Percentiles rank a stretch among this genome's conserved stretches.
phyloP scores from a whole-genome alignment of 441 rosid species.

The Lepidium campestre region DNA sequence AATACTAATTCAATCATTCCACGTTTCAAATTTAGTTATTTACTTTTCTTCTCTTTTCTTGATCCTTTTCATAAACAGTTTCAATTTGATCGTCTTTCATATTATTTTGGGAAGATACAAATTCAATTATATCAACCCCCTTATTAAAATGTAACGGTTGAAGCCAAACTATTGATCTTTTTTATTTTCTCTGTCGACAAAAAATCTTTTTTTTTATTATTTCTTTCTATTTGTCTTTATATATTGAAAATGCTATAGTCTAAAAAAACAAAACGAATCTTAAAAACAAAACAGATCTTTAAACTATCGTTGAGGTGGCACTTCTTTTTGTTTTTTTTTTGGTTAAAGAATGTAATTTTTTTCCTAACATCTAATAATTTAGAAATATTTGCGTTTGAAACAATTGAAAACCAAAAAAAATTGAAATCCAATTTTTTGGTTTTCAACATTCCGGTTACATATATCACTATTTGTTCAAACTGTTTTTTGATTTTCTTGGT shows the following conservation, averaged over 20 bases:
- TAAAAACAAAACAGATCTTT: background rate
- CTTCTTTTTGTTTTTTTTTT: no score
- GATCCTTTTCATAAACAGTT: background rate
- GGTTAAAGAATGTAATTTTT: no score
- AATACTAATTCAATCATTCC: background rate
- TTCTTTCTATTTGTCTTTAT: background rate
- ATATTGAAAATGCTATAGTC: background rate
- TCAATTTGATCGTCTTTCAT: background rate
- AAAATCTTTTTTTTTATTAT: background rate
- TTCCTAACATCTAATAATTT: no score
- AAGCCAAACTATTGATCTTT: constrained; percentile 18
- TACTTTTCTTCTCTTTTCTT: background rate
- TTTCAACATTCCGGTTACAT: no score
- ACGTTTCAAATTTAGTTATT: background rate
- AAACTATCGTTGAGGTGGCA: background rate
- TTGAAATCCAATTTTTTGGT: no score
- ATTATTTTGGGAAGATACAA: background rate
- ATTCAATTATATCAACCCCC: background rate
- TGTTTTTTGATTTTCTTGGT: background rate
- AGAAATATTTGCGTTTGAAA: no score
- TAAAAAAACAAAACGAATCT: background rate
- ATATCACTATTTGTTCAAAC: no score
- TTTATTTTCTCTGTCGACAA: background rate
- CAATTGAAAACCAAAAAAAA: no score
- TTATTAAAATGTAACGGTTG: background rate